phyloP scores from a whole-genome alignment of 2,329 filamentous ascomycete species.

The Curvularia spicifera region DNA sequence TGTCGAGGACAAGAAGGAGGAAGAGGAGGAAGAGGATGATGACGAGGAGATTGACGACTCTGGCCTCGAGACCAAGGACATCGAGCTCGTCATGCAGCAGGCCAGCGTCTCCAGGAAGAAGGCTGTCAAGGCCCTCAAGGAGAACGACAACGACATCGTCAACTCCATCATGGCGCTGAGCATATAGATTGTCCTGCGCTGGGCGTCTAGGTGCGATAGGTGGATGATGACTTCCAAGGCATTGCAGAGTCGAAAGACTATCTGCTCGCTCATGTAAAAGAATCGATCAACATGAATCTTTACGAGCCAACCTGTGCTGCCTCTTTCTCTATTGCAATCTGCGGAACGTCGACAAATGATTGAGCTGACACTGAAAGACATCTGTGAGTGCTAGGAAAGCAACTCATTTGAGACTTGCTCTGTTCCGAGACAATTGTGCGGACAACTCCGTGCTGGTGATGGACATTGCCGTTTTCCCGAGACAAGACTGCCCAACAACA shows the following conservation, averaged over 20 bases:
- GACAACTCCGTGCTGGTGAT: slow-evolving; percentile 1
- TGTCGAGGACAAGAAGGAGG: slow-evolving; percentile 64
- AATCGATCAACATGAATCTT: slow-evolving; percentile 37
- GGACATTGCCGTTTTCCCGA: background rate
- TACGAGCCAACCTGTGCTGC: background rate
- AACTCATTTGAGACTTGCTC: background rate
- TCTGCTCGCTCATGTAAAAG: slow-evolving; percentile 31
- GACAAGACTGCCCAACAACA: background rate
- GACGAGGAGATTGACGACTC: slow-evolving; percentile 94
- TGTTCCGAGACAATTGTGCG: background rate
- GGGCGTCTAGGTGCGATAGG: slow-evolving; percentile 18
- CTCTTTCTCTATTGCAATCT: background rate
- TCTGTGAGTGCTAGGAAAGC: background rate
- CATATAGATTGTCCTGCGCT: slow-evolving; percentile 51
- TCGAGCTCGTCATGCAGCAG: slow-evolving; percentile 98
- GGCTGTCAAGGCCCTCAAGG: slow-evolving; percentile 96
- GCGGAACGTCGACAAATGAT: background rate
- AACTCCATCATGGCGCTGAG: slow-evolving; percentile 98
- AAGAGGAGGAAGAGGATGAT: slow-evolving; percentile 70
- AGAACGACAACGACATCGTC: slow-evolving; percentile 99
- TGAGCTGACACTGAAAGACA: background rate
- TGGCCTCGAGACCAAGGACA: slow-evolving; percentile 98
- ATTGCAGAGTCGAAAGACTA: slow-evolving; percentile 21
- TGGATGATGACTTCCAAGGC: slow-evolving; percentile 26
- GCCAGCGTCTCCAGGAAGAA: slow-evolving; percentile 97